phyloP scores from a whole-genome alignment of 2,329 filamentous ascomycete species.

The Ophiostoma sp. region DNA sequence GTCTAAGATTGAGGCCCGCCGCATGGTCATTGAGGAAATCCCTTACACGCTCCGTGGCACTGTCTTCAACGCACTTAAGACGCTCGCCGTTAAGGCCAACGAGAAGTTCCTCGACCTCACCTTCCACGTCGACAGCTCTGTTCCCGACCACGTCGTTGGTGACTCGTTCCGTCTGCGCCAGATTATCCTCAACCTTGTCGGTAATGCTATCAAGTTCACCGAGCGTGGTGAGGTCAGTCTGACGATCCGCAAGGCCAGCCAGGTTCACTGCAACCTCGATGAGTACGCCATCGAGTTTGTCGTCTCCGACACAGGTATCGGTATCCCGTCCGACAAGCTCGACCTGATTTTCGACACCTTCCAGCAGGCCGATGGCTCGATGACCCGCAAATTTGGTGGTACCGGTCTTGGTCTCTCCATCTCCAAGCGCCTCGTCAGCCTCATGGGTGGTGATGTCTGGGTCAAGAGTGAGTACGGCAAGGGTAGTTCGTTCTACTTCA shows the following conservation, averaged over 20 bases:
- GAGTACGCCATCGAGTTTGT: constrained; percentile 96
- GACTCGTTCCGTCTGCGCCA: constrained; percentile 95
- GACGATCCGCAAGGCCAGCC: constrained; percentile 73
- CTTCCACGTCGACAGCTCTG: constrained; percentile 88
- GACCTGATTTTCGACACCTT: constrained; percentile 98
- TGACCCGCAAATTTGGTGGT: constrained; percentile 92
- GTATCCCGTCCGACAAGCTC: constrained; percentile 91
- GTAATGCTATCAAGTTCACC: constrained; percentile 98
- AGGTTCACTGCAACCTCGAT: constrained; percentile 47
- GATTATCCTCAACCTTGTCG: constrained; percentile 95
- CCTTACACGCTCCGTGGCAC: constrained; percentile 92
- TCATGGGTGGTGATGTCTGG: constrained; percentile 97
- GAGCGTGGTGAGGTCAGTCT: constrained; percentile 95
- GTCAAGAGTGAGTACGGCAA: constrained; percentile 89
- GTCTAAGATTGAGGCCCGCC: constrained; percentile 86
- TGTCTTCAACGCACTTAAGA: constrained; percentile 96
- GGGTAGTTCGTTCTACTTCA: constrained; percentile 95
- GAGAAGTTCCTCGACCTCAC: constrained; percentile 92
- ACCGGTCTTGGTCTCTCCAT: constrained; percentile 93
- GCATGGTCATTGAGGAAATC: constrained; percentile 98
- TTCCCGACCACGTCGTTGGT: constrained; percentile 92
- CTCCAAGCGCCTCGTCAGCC: constrained; percentile 88
- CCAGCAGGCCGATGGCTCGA: constrained; percentile 96
- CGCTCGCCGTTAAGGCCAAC: constrained; percentile 93
- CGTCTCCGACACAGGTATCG: constrained; percentile 94